Percentiles rank a stretch among this genome's conserved stretches.
Conservation (phyloP, 2,329 filamentous ascomycete species). For the Colletotrichum sansevieriae region DNA sequence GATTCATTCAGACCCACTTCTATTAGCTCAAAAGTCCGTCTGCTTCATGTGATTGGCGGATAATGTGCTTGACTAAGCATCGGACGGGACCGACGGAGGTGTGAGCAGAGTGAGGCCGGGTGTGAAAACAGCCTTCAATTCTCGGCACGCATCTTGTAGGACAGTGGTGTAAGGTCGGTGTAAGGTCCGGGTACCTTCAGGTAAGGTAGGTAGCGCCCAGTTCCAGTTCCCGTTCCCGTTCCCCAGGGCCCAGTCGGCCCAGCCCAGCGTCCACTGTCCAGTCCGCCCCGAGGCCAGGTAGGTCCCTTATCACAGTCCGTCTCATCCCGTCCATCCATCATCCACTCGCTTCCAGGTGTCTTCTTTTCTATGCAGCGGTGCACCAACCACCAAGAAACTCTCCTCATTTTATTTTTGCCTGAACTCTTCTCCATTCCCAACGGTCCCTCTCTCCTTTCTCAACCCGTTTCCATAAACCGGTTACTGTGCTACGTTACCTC, state of each 20-base stretch:
- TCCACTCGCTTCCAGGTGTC: background rate
- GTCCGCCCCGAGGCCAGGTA: too few relatives aligned
- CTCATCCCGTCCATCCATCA: slow-evolving; percentile 7
- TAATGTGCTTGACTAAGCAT: slow-evolving; percentile 1
- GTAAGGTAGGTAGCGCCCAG: too few relatives aligned
- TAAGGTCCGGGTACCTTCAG: too few relatives aligned
- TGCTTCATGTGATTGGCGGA: slow-evolving; percentile 14
- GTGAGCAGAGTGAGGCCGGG: background rate
- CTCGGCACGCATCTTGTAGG: background rate
- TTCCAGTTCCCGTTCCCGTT: too few relatives aligned
- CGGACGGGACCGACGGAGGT: background rate
- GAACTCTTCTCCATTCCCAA: background rate
- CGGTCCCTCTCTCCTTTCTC: background rate
- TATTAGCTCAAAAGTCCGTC: background rate
- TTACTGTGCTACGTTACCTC: background rate
- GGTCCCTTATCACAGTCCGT: too few relatives aligned
- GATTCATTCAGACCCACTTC: slow-evolving; percentile 10
- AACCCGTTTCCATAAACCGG: background rate
- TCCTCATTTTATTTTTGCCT: background rate
- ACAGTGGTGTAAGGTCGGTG: too few relatives aligned
- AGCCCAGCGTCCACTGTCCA: background rate
- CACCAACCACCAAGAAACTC: slow-evolving; percentile 27
- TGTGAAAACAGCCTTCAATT: background rate
- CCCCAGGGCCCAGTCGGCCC: background rate
- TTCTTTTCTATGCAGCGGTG: slow-evolving; percentile 19